These are phyloP conservation scores for Malassezia vespertilionis DNA, from an alignment of 1,284 basidiomycete genomes.

Conservation along the genomic window DNA sequence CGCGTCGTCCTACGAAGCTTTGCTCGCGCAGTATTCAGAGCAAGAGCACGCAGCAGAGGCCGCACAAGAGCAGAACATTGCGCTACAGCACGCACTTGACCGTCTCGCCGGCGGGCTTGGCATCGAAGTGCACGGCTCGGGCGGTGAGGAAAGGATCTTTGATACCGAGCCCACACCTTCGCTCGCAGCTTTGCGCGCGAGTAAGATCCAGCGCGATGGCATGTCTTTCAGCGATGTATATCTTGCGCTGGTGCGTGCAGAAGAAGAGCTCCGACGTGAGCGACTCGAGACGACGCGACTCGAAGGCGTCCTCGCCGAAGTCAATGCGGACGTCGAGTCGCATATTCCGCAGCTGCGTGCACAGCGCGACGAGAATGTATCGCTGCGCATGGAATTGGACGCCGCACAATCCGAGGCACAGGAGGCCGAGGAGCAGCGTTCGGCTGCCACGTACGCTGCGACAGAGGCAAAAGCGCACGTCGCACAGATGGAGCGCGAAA, in stretches of 20 bases:
- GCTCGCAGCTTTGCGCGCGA: conserved; percentile 28
- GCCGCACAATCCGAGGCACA: conserved; percentile 24
- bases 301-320: conserved; percentile 30
- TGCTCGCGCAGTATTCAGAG: conserved; percentile 59
- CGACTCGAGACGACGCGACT: conserved; percentile 48
- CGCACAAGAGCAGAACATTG: conserved; percentile 48
- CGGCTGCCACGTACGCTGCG: conserved; percentile 22
- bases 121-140: conserved; percentile 23
- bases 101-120: conserved; percentile 40
- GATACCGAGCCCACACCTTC: not conserved
- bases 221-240: conserved; percentile 83
- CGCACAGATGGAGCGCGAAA: conserved; percentile 54
- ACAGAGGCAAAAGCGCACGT: conserved; percentile 55
- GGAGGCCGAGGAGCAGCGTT: conserved; percentile 25
- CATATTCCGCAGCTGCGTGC: conserved; percentile 37
- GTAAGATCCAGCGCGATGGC: conserved; percentile 62
- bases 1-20: conserved; percentile 64
- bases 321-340: conserved; percentile 41
- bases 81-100: conserved; percentile 38
- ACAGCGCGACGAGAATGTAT: conserved; percentile 40
- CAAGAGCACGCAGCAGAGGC: conserved; percentile 56
- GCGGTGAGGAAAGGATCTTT: too few species aligned
- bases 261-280: conserved; percentile 68
- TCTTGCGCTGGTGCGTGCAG: conserved; percentile 69
- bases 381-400: conserved; percentile 30